Conservation (phyloP, 306 rosid genomes). For the Lathyrus aphaca region DNA sequence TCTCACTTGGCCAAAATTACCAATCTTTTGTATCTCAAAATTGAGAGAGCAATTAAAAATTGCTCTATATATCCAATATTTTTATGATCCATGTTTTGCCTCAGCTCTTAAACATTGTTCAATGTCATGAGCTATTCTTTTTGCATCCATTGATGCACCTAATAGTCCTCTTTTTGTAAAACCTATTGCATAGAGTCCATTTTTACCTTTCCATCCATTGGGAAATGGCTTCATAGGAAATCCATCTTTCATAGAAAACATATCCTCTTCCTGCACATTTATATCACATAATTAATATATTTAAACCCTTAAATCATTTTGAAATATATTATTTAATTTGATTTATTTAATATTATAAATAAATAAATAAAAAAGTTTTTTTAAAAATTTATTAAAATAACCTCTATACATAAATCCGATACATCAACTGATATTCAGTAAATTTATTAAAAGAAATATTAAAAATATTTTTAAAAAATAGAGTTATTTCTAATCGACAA, state of each 20-base stretch:
- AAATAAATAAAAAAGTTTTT: too few relatives aligned
- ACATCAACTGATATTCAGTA: too few relatives aligned
- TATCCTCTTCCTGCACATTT: slow-evolving; percentile 65
- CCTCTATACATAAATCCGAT: too few relatives aligned
- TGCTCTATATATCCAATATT: neutral
- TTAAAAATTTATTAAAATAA: too few relatives aligned
- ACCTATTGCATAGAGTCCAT: slow-evolving; percentile 90
- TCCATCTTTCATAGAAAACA: slow-evolving; percentile 87
- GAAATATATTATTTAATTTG: neutral
- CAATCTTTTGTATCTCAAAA: slow-evolving; percentile 30
- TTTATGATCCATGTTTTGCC: slow-evolving; percentile 40
- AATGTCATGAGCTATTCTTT: slow-evolving; percentile 80
- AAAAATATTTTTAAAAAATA: too few relatives aligned
- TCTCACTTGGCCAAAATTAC: slow-evolving; percentile 23
- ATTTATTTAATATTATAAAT: too few relatives aligned
- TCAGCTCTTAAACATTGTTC: slow-evolving; percentile 60
- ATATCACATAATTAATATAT: neutral
- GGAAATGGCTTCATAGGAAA: slow-evolving; percentile 78
- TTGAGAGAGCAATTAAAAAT: slow-evolving; percentile 42
- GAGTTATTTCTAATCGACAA: too few relatives aligned
- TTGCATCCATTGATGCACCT: slow-evolving; percentile 86
- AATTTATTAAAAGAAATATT: too few relatives aligned
- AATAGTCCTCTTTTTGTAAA: slow-evolving; percentile 89
- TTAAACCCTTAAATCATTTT: neutral
- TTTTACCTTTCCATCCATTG: slow-evolving; percentile 89